Base-by-base conservation (phyloP, 768 basidiomycete genomes). In the Chalciporus chontae region DNA sequence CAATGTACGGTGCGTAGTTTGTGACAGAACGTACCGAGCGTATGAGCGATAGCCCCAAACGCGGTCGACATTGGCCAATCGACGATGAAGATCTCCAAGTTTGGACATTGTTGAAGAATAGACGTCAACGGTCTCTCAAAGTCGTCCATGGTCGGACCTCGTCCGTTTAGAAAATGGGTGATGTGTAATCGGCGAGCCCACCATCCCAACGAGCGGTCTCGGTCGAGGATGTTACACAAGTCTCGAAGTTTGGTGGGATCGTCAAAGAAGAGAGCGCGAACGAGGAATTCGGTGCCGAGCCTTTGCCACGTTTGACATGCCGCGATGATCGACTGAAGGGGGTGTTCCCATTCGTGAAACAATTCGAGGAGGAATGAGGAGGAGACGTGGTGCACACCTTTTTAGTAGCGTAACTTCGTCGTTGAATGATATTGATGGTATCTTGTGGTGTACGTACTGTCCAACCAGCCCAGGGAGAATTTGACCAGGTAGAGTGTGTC, bases 151-250 rank as follows among this genome's bases (percentile, higher is more conserved):
- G 75, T 73, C 2, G 72, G 64, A 5, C 68, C 71, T 8, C 66
- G 71, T 6, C 69, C 69, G 26, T 59, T 61, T 48, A 73, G 71
- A 63, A 77, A 80, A 8, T 80, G 77, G 2, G 77, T 74, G 24
- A 89, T 70, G 47, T 90, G 87, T n/a, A 90, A 69, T n/a, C 86
- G 75, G 29, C 76, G 76, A 0, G 84, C 78, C 80, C 83, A 86
- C 83, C 84, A 85, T 5, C 86, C 86, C 1, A 84, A 76, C 0
- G 77, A 62, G 2, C n/a, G n/a, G n/a, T 75, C 70, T 8, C 73
- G 68, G 56, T 81, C 76, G 17, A 89, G 71, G 39, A 77, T 70
- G n/a, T 60, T 50, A 55, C 77, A 78, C 8, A 87, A 71, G 0
- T 71, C 66, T 19, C 77, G 68, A 4, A 90, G 66, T 45, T 80